Evolutionary conservation across 108 stramenopile genomes (phyloP), one percentile per base, ranked within the genome.

Genomic region (Nitzschia sp.): DNA sequence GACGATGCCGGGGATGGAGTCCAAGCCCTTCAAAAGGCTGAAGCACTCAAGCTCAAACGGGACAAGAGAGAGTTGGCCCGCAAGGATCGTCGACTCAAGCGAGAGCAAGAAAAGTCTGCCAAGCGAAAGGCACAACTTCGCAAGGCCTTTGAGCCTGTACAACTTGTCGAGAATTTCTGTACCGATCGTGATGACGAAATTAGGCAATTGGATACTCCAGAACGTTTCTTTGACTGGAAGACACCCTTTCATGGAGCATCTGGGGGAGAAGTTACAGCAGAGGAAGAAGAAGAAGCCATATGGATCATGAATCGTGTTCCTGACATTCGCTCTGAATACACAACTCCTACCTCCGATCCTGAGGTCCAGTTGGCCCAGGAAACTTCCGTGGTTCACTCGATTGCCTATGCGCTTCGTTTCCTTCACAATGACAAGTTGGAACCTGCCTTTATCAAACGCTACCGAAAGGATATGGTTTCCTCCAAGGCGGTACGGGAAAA

Each of bases 141-240:
- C 11, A 70, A 73, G 51, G 88, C 86, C 15, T 95, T 92, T 84
- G 93, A 95, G 67, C 93, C 93, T n/a, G 86, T 88, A 0, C 86
- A 87, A 58, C 78, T 95, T 10, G 76, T 95, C 46, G 93, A 95
- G 72, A 92, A 95, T 64, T 95, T 95, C 75, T 90, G 90, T 58
- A 95, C 93, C n/a, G 90, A 92, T 50, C 67, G 84, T 12, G 93
- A 95, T 78, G 93, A 95, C 60, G 80, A 86, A 54, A 91, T 92
- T 64, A 78, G 93, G 22, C 65, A 69, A 65, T 68, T 54, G 15
- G 89, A 91, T 72, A 78, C 70, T 19, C 93, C 93, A 0, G 93
- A 94, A 73, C 71, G 93, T 41, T 91, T 80, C 67, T 90, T 84
- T 70, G 86, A 89, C 70, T 89, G 86, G 88, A 79, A 82, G n/a